Base-by-base conservation (phyloP, 106 monocot genomes). In the Acorus calamus region DNA sequence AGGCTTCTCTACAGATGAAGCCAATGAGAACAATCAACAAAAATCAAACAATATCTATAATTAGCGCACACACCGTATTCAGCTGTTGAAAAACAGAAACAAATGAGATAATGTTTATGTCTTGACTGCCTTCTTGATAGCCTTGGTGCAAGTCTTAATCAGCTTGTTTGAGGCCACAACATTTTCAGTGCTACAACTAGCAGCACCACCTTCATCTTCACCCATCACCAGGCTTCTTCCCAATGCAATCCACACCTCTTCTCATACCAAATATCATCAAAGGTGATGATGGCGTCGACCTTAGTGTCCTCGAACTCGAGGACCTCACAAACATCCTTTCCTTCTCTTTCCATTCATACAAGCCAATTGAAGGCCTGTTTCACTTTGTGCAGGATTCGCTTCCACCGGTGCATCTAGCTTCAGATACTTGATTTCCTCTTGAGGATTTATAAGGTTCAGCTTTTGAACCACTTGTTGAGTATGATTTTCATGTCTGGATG, bases 281-380 rank as follows among this genome's bases (percentile, higher is more conserved):
- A 65, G 89, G 86, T 11, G 89, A 80, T 41, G 92, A 83, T 45
- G 83, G 81, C 46, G 83, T 59, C 5, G 82, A 71, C 51, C 68
- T 71, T 44, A 81, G 86, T 14, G 76, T 76, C 62, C 81, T 83
- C 4, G 61, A 11, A 28, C 82, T 82, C 50, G 73, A 76, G 7
- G 66, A 66, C 60, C 58, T 73, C 4, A 49, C 62, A 53, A 57
- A 9, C 44, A 42, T 65, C 2, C 65, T 60, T 60, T 60, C 66
- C 10, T 5, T 46, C 57, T 58, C 44, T 11, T n/a, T 55, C 68
- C 57, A 66, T 70, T 14, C 63, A 55, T 11, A 78, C 74, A 61
- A 73, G 74, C 41, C 70, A 73, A 57, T 76, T 79, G 50, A 64
- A 54, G 56, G 56, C 28, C 0, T 46, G 49, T n/a, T 5, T 3